These are phyloP conservation scores for Trametes cingulata DNA, from an alignment of 768 basidiomycete genomes.

Conservation along the genomic window DNA sequence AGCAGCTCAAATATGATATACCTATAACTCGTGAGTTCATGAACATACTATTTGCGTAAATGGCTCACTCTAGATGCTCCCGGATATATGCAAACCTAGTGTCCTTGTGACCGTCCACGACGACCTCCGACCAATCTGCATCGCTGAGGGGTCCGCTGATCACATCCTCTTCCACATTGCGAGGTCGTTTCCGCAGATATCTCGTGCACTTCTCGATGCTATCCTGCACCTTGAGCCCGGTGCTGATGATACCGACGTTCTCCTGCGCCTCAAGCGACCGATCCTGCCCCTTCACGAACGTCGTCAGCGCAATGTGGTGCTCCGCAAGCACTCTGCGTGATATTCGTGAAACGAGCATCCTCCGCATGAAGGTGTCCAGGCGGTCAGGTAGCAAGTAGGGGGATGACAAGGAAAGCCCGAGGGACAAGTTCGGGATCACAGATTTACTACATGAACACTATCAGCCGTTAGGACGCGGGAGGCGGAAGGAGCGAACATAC, in stretches of 20 bases:
- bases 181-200: slow-evolving; percentile 52
- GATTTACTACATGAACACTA: slow-evolving; percentile 51
- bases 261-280: slow-evolving; percentile 27
- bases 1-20: slow-evolving; percentile 89
- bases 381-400: slow-evolving; percentile 75
- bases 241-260: slow-evolving; percentile 85
- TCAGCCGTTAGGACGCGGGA: slow-evolving; percentile 9
- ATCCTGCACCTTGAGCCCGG: slow-evolving; percentile 64
- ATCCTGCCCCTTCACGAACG: slow-evolving; percentile 39
- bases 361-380: slow-evolving; percentile 84
- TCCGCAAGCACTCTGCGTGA: slow-evolving; percentile 87
- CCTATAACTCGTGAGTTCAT: slow-evolving; percentile 35
- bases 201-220: slow-evolving; percentile 70
- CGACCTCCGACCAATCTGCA: slow-evolving; percentile 59
- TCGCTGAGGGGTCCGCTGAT: slow-evolving; percentile 28
- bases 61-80: slow-evolving; percentile 78
- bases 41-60: slow-evolving; percentile 2
- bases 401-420: slow-evolving; percentile 85
- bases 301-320: slow-evolving; percentile 83
- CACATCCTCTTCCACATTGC: slow-evolving; percentile 43
- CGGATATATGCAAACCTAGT: slow-evolving; percentile 80
- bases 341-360: slow-evolving; percentile 90
- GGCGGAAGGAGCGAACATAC: slow-evolving; percentile 42
- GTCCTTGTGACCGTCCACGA: slow-evolving; percentile 71
- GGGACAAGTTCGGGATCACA: slow-evolving; percentile 78